These are phyloP conservation scores for Opeltia flavorubescens DNA, from an alignment of 495 filamentous ascomycete genomes.

Conservation along the genomic window DNA sequence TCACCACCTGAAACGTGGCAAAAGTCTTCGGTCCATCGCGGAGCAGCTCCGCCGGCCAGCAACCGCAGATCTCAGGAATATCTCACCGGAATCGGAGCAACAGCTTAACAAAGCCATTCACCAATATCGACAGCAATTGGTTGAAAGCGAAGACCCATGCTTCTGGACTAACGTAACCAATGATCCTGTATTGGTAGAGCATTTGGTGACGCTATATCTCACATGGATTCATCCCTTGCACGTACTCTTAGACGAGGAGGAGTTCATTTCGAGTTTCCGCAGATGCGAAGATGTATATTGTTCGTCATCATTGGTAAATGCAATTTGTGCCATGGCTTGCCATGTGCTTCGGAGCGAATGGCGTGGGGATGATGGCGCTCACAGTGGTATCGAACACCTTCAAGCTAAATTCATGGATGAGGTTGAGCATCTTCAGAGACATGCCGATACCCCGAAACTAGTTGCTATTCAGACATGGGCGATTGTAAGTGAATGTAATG, in stretches of 20 bases:
- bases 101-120: constrained; percentile 11
- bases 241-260: constrained; percentile 20
- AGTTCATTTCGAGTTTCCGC: constrained; percentile 19
- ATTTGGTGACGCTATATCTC: constrained; percentile 24
- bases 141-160: background rate
- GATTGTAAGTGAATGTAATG: no score
- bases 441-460: constrained; percentile 9
- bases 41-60: constrained; percentile 19
- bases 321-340: constrained; percentile 24
- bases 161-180: constrained; percentile 19
- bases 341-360: constrained; percentile 12
- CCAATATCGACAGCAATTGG: background rate
- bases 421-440: constrained; percentile 6
- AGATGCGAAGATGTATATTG: constrained; percentile 16
- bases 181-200: constrained; percentile 14
- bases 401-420: constrained; percentile 16
- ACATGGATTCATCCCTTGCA: constrained; percentile 25
- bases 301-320: constrained; percentile 19
- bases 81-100: constrained; percentile 12
- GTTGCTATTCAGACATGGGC: constrained; percentile 17
- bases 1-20: constrained; percentile 15
- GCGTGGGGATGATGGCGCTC: constrained; percentile 5
- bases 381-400: constrained; percentile 7
- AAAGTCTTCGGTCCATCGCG: constrained; percentile 17
- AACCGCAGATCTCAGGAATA: constrained; percentile 7